Base-by-base conservation (phyloP, 371 early-diverging fungal genomes). In the Syncephalastrum sp. region DNA sequence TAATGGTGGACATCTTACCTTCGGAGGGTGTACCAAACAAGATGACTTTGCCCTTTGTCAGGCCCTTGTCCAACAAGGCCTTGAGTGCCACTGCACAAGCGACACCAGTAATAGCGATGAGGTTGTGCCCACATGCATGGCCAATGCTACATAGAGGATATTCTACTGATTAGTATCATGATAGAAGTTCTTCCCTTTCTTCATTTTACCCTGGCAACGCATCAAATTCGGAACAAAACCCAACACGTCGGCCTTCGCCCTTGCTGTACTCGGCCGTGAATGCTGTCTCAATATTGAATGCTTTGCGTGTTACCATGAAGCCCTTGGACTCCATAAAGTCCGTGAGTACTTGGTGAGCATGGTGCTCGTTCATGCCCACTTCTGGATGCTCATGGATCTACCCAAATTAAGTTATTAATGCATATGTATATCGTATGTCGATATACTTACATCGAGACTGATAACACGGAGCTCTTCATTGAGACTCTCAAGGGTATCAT, bases 11-110 rank as follows among this genome's bases (percentile, higher is more conserved):
- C 0, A 27, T 27, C 19, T 6, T 56, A 56, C 57, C 90, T 67
- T 93, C 92, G 5, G 88, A 90, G 4, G 93, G 92, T 1, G 91
- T 89, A n/a, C 91, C 92, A 77, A 85, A 88, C 52, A 91, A 68
- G 48, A 72, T 79, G 50, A 91, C 83, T 16, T 72, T 70, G 16
- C 85, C 90, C 7, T 69, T 51, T 27, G 90, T 60, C 16, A 71
- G 27, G 44, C 72, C 74, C 29, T 64, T 56, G 42, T 85, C 74
- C 59, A 89, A 53, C n/a, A 80, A 79, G 6, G 69, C 50, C 53
- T 81, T 79, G n/a, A 84, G 60, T 4, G 82, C 87, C 42, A 86
- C 50, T 7, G 87, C 82, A 53, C 83, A 77, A 14, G 85, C 88
- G 3, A 90, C 67, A 6, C 88, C 89, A 6, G 82, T 69, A 57